Percentiles rank a stretch among this genome's conserved stretches.
These are phyloP conservation scores for Cryptococcus sp. DNA, from an alignment of 1,284 basidiomycete genomes.

Conservation along the genomic window DNA sequence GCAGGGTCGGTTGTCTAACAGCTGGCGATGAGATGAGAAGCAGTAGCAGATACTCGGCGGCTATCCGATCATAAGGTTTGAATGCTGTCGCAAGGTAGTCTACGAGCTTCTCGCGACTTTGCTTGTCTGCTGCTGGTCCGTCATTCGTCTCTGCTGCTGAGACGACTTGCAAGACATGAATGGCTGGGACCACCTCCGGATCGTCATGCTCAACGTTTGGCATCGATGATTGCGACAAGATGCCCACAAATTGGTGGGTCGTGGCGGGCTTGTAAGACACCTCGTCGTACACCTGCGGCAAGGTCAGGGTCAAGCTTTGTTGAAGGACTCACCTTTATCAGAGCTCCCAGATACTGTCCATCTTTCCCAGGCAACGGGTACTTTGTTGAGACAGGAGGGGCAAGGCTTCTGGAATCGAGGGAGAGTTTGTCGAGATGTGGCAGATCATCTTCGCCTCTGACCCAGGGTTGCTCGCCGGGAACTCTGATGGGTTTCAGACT, in stretches of 20 bases:
- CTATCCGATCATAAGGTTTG: constrained; percentile 33
- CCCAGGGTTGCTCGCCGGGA: constrained; percentile 45
- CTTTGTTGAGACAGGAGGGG: constrained; percentile 34
- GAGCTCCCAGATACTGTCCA: constrained; percentile 39
- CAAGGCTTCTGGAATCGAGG: constrained; percentile 5
- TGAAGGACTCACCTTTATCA: constrained; percentile 43
- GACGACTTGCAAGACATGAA: constrained; percentile 41
- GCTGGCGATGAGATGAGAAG: constrained; percentile 41
- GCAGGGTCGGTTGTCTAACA: constrained; percentile 27
- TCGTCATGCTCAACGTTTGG: constrained; percentile 34
- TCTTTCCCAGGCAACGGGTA: constrained; percentile 31
- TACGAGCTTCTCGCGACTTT: constrained; percentile 30
- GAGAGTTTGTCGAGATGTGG: constrained; percentile 3
- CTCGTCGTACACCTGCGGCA: constrained; percentile 14
- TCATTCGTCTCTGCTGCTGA: not conserved
- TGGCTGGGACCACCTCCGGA: constrained; percentile 39
- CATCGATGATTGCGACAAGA: constrained; percentile 41
- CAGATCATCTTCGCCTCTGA: constrained; percentile 9
- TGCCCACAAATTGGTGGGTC: constrained; percentile 41
- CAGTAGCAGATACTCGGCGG: constrained; percentile 46
- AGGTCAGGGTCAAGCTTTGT: not conserved
- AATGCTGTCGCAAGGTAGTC: constrained; percentile 39
- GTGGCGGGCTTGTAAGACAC: constrained; percentile 51
- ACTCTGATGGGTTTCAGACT: constrained; percentile 28
- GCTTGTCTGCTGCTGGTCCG: not conserved